Evolutionary conservation across 176 grass and related monocot genomes (phyloP).

Genomic region (Puccinellia tenuiflora): DNA sequence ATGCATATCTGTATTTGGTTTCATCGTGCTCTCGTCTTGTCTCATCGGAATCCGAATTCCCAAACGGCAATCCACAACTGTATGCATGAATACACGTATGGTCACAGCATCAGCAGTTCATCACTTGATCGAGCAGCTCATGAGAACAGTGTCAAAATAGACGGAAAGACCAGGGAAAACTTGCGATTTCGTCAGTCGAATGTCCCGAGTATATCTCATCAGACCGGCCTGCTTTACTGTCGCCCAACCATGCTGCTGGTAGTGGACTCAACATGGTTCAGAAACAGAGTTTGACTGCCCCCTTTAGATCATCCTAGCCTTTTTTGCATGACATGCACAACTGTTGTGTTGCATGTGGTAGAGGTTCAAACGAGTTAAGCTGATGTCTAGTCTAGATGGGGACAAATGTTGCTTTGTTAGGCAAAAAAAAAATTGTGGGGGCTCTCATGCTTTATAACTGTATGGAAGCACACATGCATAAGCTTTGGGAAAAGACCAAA

Average conservation of each 20-base stretch:
- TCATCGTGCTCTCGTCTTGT: not conserved
- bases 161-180: not conserved
- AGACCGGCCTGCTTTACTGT: not conserved
- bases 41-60: conserved; percentile 4
- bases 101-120: not conserved
- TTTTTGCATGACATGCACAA: conserved; percentile 9
- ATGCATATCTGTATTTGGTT: not conserved
- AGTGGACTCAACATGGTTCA: not conserved
- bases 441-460: conserved; percentile 27
- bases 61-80: conserved; percentile 3
- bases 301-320: not conserved
- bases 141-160: not conserved
- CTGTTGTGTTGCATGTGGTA: not conserved
- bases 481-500: conserved; percentile 32
- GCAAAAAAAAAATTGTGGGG: conserved; percentile 37
- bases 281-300: conserved; percentile 20
- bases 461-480: not conserved
- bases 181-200: not conserved
- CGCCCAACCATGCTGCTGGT: not conserved
- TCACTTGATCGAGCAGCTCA: not conserved
- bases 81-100: not conserved
- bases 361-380: conserved; percentile 12
- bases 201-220: not conserved
- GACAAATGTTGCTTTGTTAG: conserved; percentile 41
- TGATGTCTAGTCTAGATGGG: conserved; percentile 37